Evolutionary conservation across 768 basidiomycete genomes (phyloP).

Genomic region (Panus rudis): DNA sequence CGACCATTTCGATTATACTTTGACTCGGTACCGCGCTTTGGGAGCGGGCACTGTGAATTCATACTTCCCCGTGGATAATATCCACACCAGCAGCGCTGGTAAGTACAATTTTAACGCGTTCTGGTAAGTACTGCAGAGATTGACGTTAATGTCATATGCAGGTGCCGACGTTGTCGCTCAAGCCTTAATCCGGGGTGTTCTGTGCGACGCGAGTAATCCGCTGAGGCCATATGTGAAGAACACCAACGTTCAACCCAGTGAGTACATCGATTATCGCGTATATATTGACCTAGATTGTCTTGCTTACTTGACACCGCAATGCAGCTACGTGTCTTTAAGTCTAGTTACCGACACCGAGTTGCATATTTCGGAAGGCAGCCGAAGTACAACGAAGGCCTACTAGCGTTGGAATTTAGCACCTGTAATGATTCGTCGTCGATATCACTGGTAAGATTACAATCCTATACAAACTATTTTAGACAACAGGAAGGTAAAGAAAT

Average conservation of each 20-base stretch:
- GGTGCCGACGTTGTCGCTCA: slow-evolving; percentile 42
- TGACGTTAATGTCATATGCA: slow-evolving; percentile 15
- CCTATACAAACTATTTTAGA: too few species aligned
- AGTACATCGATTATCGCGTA: background rate
- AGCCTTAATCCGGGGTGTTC: slow-evolving; percentile 39
- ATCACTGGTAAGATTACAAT: too few species aligned
- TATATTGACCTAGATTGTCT: too few species aligned
- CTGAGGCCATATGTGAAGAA: slow-evolving; percentile 7
- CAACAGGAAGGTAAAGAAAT: too few species aligned
- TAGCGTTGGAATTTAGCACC: too few species aligned
- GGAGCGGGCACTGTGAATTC: slow-evolving; percentile 32
- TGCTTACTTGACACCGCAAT: too few species aligned
- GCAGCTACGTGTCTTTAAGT: too few species aligned
- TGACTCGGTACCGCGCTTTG: slow-evolving; percentile 33
- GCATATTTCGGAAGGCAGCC: too few species aligned
- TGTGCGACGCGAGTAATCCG: slow-evolving; percentile 24
- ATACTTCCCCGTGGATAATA: slow-evolving; percentile 41
- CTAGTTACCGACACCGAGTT: too few species aligned
- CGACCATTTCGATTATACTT: slow-evolving; percentile 40
- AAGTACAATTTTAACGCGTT: background rate
- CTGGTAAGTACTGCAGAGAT: background rate
- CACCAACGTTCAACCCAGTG: background rate
- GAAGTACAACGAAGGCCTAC: too few species aligned
- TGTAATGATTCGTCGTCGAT: too few species aligned
- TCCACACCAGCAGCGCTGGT: slow-evolving; percentile 29